Base-by-base conservation (phyloP, 305 asterid species). In the Fraxinus greggii region DNA sequence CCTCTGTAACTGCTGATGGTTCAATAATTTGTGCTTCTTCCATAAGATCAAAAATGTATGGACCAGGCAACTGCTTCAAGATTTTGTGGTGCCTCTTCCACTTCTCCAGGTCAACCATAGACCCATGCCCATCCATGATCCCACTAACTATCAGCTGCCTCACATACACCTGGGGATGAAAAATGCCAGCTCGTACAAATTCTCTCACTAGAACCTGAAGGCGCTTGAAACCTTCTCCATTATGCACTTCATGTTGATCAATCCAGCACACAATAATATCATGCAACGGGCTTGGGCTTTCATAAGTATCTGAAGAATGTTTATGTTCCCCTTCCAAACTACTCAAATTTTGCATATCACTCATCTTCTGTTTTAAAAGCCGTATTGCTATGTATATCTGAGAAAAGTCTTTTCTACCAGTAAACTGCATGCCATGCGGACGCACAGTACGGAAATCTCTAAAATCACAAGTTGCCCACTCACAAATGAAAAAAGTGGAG, bases 111-210 rank as follows among this genome's bases (percentile, higher is more conserved):
- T 92, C 95, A 81, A 81, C 86, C 72, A 76, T 61, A 82, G 91
- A 83, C 77, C 92, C 96, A 88, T 85, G 87, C 84, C 92, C 89
- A 86, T 93, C 98, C 92, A 92, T 88, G 78, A 91, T 85, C 76
- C 99, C 99, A 89, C 99, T 93, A 63, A 92, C 95, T 88, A 97
- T 91, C 82, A 97, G 89, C 89, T 95, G 99, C 85, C 99, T 91
- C 86, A 90, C 96, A 86, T 97, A 97, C 69, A 94, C 98, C 83
- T 89, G 91, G 72, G 99, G 98, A 84, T 88, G 92, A 87, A 97
- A 95, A 83, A 97, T 90, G 72, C 97, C 97, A 32, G 94, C 91
- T 78, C 86, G 86, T 56, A 92, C 87, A 85, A 95, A 92, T 88
- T 97, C 97, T 80, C 90, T 83, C 29, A 95, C 85, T 79, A 95